Evolutionary conservation across 2,329 filamentous ascomycete genomes (phyloP).

Genomic region (Colletotrichum endophyticum): DNA sequence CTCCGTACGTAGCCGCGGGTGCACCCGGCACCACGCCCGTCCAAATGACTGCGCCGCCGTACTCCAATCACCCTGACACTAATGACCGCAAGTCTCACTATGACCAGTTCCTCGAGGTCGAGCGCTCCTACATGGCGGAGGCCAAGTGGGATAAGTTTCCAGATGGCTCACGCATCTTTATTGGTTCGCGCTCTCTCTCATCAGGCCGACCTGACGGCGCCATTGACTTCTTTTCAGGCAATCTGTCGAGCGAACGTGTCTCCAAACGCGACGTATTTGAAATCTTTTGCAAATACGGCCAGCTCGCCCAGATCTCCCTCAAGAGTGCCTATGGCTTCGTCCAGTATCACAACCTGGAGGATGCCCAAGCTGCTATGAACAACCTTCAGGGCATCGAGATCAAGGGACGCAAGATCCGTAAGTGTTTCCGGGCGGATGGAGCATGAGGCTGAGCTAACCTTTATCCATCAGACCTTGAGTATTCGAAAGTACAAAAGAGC

Average conservation of each 20-base stretch:
- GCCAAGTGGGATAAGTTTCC: slow-evolving; percentile 85
- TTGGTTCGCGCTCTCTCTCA: slow-evolving; percentile 62
- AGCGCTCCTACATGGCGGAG: slow-evolving; percentile 77
- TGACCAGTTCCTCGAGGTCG: slow-evolving; percentile 75
- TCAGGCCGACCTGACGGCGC: slow-evolving; percentile 25
- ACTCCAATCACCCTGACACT: slow-evolving; percentile 37
- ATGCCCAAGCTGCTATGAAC: slow-evolving; percentile 77
- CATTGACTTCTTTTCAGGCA: slow-evolving; percentile 60
- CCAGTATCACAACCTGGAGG: slow-evolving; percentile 80
- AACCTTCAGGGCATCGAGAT: slow-evolving; percentile 82
- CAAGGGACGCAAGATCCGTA: slow-evolving; percentile 91
- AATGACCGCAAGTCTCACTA: slow-evolving; percentile 67
- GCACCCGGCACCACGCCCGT: slow-evolving; percentile 33
- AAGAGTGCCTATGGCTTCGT: slow-evolving; percentile 98
- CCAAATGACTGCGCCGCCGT: slow-evolving; percentile 33
- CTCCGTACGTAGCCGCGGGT: slow-evolving; percentile 35
- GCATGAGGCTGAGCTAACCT: not conserved
- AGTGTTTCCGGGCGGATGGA: slow-evolving; percentile 42
- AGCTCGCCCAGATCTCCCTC: slow-evolving; percentile 91
- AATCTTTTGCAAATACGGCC: slow-evolving; percentile 84
- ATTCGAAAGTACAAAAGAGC: slow-evolving; percentile 87
- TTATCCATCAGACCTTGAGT: slow-evolving; percentile 77
- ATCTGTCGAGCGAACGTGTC: slow-evolving; percentile 89
- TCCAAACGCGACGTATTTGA: slow-evolving; percentile 95
- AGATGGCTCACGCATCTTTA: slow-evolving; percentile 77